Base-by-base conservation (phyloP, 169 alveolate species). In the Eimeria acervulina region DNA sequence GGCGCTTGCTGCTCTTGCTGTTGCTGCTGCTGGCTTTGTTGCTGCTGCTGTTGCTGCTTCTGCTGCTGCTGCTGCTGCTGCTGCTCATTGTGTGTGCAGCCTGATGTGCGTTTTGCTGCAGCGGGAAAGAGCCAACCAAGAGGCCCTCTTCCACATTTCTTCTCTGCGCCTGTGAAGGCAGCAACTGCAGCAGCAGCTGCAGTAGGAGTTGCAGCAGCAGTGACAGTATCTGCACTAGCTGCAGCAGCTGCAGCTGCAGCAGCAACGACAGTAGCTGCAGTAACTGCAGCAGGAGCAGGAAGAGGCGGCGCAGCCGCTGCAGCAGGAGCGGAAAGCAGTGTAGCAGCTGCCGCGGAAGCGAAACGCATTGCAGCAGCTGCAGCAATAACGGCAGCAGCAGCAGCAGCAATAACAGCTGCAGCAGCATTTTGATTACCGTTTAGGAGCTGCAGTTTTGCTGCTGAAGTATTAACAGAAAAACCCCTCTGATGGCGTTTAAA, bases 381-480 rank as follows among this genome's bases (percentile, higher is more conserved):
- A 68, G 42, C 87, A 76, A 61, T 61, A 76, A 2, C 61, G 23
- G 36, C 83, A 33, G 83, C 42, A 76, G 87, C 44, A 76, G 52
- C 44, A 31, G 23, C 42, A 10, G 87, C 61, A 38, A 36, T 61
- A 42, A 61, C 87, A 42, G 44, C 52, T 31, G 38, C 33, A 51
- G 81, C 36, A 85, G 55, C 88, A 89, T 38, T 98, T 99, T 99
- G 59, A 99, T 99, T 91, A 99, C 99, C 38, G 97, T 99, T 51
- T 99, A 99, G 97, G 99, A 99, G 47, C 99, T 99, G 80, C 99
- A 99, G 97, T 99, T 99, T 96, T 99, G 99, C 93, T 99, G 99
- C 96, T n/a, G n/a, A n/a, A n/a, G n/a, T n/a, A n/a, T n/a, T n/a
- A n/a, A n/a, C n/a, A n/a, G n/a, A n/a, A n/a, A n/a, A n/a, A n/a